Conservation (phyloP, 805 yeast genomes). For the Cyberlindnera mycetangii region DNA sequence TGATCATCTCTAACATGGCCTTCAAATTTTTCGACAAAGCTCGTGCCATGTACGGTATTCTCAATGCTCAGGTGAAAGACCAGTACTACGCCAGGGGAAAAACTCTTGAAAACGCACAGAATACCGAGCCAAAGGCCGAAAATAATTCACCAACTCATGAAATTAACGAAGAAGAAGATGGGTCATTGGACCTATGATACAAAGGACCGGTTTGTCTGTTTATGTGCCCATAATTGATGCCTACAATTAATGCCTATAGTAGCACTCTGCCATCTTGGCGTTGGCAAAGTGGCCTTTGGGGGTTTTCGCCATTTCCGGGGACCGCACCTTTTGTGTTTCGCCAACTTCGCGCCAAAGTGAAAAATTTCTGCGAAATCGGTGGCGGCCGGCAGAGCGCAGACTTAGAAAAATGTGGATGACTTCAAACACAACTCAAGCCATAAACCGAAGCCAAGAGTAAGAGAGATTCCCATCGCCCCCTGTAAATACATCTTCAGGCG, state of each 20-base stretch:
- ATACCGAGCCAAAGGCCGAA: not conserved
- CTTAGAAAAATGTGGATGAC: not conserved
- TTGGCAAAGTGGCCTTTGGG: not conserved
- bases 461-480: not conserved
- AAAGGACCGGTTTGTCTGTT: no score
- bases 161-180: not conserved
- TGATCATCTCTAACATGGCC: slow-evolving; percentile 10
- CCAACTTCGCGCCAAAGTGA: not conserved
- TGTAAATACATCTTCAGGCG: slow-evolving; percentile 3
- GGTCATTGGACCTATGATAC: no score
- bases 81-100: slow-evolving; percentile 57
- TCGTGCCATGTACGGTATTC: slow-evolving; percentile 11
- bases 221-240: not conserved
- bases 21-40: not conserved
- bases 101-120: slow-evolving; percentile 40
- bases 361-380: slow-evolving; percentile 3
- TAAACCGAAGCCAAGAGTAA: not conserved
- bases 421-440: not conserved
- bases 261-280: not conserved
- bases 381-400: slow-evolving; percentile 1
- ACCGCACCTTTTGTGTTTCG: not conserved
- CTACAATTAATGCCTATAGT: not conserved
- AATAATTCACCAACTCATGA: not conserved
- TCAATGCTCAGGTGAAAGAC: slow-evolving; percentile 49
- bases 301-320: slow-evolving; percentile 6